phyloP scores from a whole-genome alignment of 208 protist species.

The Acanthamoeba lenticulata region DNA sequence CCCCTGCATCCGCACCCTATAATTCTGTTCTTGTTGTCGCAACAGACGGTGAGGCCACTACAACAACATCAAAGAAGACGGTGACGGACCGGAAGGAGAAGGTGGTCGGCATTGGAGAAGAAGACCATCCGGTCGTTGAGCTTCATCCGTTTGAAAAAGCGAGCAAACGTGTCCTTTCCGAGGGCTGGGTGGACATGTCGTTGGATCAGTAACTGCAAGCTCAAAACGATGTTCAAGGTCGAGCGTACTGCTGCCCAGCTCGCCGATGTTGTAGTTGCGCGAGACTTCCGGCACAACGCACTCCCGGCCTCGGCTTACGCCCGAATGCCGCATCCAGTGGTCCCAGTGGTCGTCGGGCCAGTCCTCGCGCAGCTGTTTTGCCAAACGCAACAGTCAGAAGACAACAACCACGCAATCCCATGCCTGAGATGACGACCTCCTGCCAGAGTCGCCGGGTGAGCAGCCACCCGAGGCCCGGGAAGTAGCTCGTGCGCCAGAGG shows the following conservation, averaged over 20 bases:
- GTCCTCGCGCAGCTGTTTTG: slow-evolving; percentile 42
- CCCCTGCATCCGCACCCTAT: background rate
- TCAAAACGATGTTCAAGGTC: background rate
- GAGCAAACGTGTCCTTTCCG: background rate
- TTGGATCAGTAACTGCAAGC: background rate
- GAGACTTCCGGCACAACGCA: slow-evolving; percentile 71
- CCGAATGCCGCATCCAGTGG: slow-evolving; percentile 83
- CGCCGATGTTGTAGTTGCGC: slow-evolving; percentile 75
- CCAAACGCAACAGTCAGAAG: background rate
- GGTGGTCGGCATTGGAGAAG: background rate
- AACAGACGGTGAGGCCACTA: no score
- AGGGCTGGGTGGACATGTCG: background rate
- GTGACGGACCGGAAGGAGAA: background rate
- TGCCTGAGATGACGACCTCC: slow-evolving; percentile 55
- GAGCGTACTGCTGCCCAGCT: slow-evolving; percentile 42
- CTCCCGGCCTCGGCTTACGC: slow-evolving; percentile 28
- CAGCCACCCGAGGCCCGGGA: slow-evolving; percentile 87
- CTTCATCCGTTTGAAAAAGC: slow-evolving; percentile 62
- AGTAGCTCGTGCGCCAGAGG: slow-evolving; percentile 72
- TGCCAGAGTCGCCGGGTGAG: slow-evolving; percentile 83
- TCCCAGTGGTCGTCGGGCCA: slow-evolving; percentile 88
- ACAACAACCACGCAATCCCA: background rate
- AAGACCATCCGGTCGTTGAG: slow-evolving; percentile 47
- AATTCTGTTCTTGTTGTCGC: background rate
- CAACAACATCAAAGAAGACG: background rate